phyloP scores from a whole-genome alignment of 2,329 filamentous ascomycete species.

The Fusarium sarcochroum region DNA sequence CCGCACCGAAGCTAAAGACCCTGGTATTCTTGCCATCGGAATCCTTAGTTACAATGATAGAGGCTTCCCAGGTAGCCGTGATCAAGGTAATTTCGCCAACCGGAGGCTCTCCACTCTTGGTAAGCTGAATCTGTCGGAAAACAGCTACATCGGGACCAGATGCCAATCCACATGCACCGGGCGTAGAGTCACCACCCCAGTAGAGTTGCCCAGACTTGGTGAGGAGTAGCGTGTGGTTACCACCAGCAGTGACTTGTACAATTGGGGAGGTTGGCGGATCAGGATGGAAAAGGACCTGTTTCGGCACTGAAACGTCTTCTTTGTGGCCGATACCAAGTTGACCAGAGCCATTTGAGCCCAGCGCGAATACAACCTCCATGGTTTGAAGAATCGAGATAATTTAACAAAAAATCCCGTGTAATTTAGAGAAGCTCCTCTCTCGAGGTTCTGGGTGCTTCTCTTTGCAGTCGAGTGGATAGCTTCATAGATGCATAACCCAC shows the following conservation, averaged over 20 bases:
- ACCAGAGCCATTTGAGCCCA: slow-evolving; percentile 83
- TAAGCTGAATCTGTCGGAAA: slow-evolving; percentile 59
- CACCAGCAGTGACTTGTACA: slow-evolving; percentile 71
- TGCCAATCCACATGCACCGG: slow-evolving; percentile 67
- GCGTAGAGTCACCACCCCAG: slow-evolving; percentile 72
- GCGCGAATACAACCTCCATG: slow-evolving; percentile 72
- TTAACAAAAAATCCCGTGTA: slow-evolving; percentile 11
- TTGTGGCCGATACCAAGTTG: slow-evolving; percentile 80
- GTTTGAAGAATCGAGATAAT: slow-evolving; percentile 16
- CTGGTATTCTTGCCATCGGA: slow-evolving; percentile 58
- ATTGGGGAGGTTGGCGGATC: slow-evolving; percentile 55
- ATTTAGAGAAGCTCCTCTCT: slow-evolving; percentile 3
- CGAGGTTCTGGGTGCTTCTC: slow-evolving; percentile 33
- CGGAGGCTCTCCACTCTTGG: slow-evolving; percentile 45
- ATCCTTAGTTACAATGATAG: slow-evolving; percentile 70
- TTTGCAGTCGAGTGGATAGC: slow-evolving; percentile 26
- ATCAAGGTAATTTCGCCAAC: slow-evolving; percentile 59
- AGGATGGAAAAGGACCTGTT: slow-evolving; percentile 70
- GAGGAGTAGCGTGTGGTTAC: slow-evolving; percentile 88
- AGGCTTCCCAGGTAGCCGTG: slow-evolving; percentile 85
- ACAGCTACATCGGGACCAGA: slow-evolving; percentile 51
- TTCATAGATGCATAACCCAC: slow-evolving; percentile 44
- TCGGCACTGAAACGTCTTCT: slow-evolving; percentile 78
- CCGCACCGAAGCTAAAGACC: slow-evolving; percentile 76
- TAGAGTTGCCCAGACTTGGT: slow-evolving; percentile 71